Conservation (phyloP, 225 moss, liverwort and hornwort genomes). For the Antitrichia curtipendula region DNA sequence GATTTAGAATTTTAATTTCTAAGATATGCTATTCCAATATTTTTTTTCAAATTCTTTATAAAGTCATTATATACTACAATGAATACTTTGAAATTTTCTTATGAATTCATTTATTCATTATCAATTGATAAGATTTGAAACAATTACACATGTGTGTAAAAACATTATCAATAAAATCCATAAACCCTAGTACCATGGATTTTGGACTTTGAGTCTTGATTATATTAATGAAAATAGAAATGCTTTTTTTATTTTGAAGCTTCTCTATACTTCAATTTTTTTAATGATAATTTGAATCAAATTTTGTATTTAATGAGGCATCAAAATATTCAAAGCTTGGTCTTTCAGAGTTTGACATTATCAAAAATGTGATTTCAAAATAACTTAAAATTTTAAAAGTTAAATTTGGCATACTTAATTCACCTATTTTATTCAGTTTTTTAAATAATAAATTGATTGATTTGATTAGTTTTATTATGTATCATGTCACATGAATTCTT, state of each 20-base stretch:
- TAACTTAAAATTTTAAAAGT: background rate
- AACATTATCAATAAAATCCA: background rate
- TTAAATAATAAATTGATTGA: background rate
- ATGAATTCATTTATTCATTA: no score
- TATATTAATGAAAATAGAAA: background rate
- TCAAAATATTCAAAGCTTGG: background rate
- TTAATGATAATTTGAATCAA: background rate
- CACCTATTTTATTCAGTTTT: background rate
- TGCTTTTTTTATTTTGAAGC: rapidly evolving
- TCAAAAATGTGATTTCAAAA: no score
- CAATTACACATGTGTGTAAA: no score
- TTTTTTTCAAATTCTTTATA: background rate
- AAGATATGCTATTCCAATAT: no score
- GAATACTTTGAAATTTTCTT: no score
- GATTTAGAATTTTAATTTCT: background rate
- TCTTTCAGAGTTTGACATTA: no score
- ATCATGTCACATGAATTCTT: background rate
- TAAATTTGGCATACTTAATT: background rate
- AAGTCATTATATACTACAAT: background rate
- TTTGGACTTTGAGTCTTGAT: background rate
- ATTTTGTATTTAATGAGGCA: background rate
- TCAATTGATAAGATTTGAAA: background rate
- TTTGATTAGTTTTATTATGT: background rate
- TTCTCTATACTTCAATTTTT: background rate
- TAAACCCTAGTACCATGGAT: no score